Conservation (phyloP, 2,329 filamentous ascomycete species). For the Alternaria hordeiaustralica region DNA sequence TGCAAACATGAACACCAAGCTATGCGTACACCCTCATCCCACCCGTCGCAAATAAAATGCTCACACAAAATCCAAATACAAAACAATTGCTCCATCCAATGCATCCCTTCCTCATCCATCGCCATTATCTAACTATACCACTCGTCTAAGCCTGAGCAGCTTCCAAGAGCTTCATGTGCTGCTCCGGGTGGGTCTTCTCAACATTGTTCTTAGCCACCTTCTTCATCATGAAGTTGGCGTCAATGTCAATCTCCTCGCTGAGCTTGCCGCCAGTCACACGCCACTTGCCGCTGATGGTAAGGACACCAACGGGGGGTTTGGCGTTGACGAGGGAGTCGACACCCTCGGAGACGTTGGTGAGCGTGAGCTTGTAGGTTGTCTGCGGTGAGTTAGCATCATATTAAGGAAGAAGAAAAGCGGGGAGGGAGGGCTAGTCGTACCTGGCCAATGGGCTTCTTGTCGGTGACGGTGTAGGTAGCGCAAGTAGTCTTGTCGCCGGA, state of each 20-base stretch:
- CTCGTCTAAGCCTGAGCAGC: conserved; percentile 30
- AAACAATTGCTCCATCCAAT: background rate
- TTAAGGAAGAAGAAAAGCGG: background rate
- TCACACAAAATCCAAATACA: background rate
- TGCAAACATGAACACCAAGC: background rate
- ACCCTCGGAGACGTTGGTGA: conserved; percentile 45
- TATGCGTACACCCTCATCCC: background rate
- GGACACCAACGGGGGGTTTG: conserved; percentile 47
- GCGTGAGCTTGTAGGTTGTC: conserved; percentile 52
- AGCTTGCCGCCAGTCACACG: conserved; percentile 41
- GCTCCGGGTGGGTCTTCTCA: conserved; percentile 50
- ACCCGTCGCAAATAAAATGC: background rate
- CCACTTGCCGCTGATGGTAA: conserved; percentile 50
- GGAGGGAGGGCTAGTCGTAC: conserved; percentile 13
- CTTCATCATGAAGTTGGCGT: conserved; percentile 53
- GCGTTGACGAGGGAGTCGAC: conserved; percentile 50
- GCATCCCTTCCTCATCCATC: background rate
- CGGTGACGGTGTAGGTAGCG: conserved; percentile 47
- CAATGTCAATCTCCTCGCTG: conserved; percentile 50
- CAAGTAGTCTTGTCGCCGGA: conserved; percentile 38
- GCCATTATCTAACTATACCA: background rate
- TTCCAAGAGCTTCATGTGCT: conserved; percentile 46
- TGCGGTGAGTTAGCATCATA: conserved; percentile 8
- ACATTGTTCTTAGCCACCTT: conserved; percentile 51
- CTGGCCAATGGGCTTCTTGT: conserved; percentile 50